Base-by-base conservation (phyloP, 345 rosid species). In the Tarenaya hassleriana region DNA sequence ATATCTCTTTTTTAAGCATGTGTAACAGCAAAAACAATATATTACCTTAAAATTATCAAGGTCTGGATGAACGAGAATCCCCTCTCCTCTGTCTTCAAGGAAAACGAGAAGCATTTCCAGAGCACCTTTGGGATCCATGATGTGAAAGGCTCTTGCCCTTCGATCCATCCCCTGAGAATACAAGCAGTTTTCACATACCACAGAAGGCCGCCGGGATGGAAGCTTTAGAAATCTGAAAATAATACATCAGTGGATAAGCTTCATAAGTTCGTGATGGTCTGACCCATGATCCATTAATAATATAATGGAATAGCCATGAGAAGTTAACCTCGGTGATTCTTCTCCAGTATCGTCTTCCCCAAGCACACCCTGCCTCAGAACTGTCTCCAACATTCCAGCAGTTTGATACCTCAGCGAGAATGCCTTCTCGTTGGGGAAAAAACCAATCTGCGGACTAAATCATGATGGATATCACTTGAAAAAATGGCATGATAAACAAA, bases 331-430 rank as follows among this genome's bases (percentile, higher is more conserved):
- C 31, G 96, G 98, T 53, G 80, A 84, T 50, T 82, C 92, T 70
- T 87, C 98, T 47, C 78, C 98, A n/a, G 78, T 87, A 67, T 91
- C 98, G 67, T 91, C 95, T 69, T 91, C 96, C 42, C 98, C 98
- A 0, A 87, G 75, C 49, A 87, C 96, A 10, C 98, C 96, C 70
- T 82, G 84, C 71, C 98, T 82, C 66, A 87, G 52, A 1, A 81
- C 85, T 0, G 75, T 75, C 56, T 91, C 96, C 48, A 87, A 62
- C 95, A 91, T 87, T 56, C 95, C 95, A 59, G 95, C 96, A 1
- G 92, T 82, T 61, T 77, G 96, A 70, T 91, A 91, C 58, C 95
- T 73, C 55, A 87, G 57, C 1, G 92, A 69, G 74, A 79, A 91
- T 7, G 98, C 96, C 77, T 62, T 82, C 74, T 79, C 89, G 41